Conservation (phyloP, 192 early-diverging fungal species). For the Gryganskiella cystojenkinii region DNA sequence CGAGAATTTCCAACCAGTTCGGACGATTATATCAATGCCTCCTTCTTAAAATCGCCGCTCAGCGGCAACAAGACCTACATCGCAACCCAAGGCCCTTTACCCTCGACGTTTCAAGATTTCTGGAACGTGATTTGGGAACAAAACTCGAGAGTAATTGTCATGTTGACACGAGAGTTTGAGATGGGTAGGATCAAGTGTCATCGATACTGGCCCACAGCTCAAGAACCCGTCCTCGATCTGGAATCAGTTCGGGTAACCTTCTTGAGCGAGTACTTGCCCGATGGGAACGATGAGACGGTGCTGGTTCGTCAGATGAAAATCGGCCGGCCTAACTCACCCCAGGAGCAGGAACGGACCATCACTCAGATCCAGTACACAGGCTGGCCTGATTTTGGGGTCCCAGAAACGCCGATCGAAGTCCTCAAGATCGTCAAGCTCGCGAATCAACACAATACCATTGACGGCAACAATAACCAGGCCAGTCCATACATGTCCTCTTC, state of each 20-base stretch:
- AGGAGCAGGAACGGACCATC: conserved; percentile 54
- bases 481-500: background rate
- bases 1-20: conserved; percentile 17
- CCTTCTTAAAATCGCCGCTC: conserved; percentile 40
- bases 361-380: conserved; percentile 89
- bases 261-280: conserved; percentile 60
- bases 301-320: conserved; percentile 66
- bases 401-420: conserved; percentile 76
- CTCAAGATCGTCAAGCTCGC: conserved; percentile 37
- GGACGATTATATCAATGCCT: conserved; percentile 58
- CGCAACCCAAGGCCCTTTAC: conserved; percentile 80
- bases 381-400: conserved; percentile 93
- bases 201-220: conserved; percentile 86
- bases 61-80: conserved; percentile 57
- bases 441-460: background rate
- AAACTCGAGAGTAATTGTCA: conserved; percentile 83
- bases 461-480: background rate
- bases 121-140: conserved; percentile 98
- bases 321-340: conserved; percentile 7
- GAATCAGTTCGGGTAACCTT: conserved; percentile 65
- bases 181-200: conserved; percentile 85
- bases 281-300: conserved; percentile 57
- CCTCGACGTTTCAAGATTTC: conserved; percentile 88
- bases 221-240: conserved; percentile 51
- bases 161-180: conserved; percentile 95